A percentile compares a stretch with the other conserved stretches of the same genome.
Conservation (phyloP, 2,329 filamentous ascomycete species). For the Trichoderma simmonsii region DNA sequence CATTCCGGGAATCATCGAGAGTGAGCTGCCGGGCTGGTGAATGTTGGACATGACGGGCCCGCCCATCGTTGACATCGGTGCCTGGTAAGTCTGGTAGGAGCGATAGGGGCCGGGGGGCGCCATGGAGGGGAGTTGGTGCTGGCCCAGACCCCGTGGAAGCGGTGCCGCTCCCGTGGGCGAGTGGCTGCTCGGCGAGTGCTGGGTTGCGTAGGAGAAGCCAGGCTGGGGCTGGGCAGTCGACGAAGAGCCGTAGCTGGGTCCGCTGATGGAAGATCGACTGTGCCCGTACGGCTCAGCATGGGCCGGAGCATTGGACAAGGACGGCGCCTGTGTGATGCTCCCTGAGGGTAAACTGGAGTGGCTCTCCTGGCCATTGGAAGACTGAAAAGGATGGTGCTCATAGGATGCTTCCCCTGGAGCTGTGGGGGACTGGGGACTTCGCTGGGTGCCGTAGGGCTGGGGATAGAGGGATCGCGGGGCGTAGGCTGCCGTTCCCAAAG, state of each 20-base stretch:
- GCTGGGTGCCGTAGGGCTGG: constrained; percentile 42
- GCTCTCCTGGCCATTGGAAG: constrained; percentile 37
- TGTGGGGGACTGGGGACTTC: constrained; percentile 45
- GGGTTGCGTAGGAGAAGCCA: constrained; percentile 41
- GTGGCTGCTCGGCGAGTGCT: constrained; percentile 39
- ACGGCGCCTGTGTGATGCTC: constrained; percentile 42
- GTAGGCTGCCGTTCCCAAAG: constrained; percentile 30
- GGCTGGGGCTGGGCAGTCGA: constrained; percentile 47
- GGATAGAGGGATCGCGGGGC: constrained; percentile 40
- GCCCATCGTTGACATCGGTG: constrained; percentile 56
- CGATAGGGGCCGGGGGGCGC: constrained; percentile 52
- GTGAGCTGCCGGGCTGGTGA: constrained; percentile 66
- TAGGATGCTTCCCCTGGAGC: constrained; percentile 61
- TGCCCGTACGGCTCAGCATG: constrained; percentile 56
- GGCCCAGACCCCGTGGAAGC: constrained; percentile 39
- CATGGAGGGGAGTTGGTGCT: constrained; percentile 29
- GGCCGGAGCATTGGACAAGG: constrained; percentile 51
- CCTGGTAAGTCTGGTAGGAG: constrained; percentile 43
- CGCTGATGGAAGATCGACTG: constrained; percentile 52
- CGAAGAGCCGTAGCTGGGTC: constrained; percentile 57
- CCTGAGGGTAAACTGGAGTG: constrained; percentile 28
- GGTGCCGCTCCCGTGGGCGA: constrained; percentile 45
- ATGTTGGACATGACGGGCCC: constrained; percentile 76
- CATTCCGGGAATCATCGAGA: constrained; percentile 66
- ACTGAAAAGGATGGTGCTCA: constrained; percentile 64